Conservation (phyloP, 2,329 filamentous ascomycete species). For the Paecilomyces variotii region DNA sequence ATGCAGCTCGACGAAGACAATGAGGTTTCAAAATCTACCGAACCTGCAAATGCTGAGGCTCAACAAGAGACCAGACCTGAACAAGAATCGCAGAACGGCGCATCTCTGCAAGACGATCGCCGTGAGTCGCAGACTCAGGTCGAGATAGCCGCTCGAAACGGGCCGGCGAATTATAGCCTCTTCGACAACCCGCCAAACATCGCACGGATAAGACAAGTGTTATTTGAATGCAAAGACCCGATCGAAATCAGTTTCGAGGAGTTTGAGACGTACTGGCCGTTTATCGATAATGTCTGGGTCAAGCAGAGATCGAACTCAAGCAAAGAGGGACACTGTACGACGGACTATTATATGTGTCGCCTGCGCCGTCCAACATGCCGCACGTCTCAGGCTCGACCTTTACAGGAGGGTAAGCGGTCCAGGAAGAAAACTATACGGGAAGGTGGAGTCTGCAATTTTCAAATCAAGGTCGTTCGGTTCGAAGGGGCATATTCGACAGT, state of each 20-base stretch:
- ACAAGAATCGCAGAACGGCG: neutral
- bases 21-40: neutral
- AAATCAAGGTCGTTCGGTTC: constrained; percentile 40
- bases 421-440: constrained; percentile 38
- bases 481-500: constrained; percentile 37
- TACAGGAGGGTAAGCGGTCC: constrained; percentile 38
- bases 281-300: constrained; percentile 45
- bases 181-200: constrained; percentile 38
- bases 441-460: constrained; percentile 40
- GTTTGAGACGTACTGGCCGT: constrained; percentile 42
- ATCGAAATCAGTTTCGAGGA: constrained; percentile 40
- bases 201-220: constrained; percentile 32
- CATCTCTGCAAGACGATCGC: neutral
- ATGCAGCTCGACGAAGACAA: constrained; percentile 5
- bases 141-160: neutral
- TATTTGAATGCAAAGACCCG: constrained; percentile 39
- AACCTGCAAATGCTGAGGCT: neutral
- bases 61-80: neutral
- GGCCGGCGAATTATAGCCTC: constrained; percentile 18
- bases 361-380: constrained; percentile 33
- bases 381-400: constrained; percentile 31
- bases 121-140: neutral
- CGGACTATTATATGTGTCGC: constrained; percentile 42
- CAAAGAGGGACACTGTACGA: constrained; percentile 34
- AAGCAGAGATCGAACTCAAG: constrained; percentile 37